phyloP scores from a whole-genome alignment of 306 rosid genomes.

The Rosa persica region DNA sequence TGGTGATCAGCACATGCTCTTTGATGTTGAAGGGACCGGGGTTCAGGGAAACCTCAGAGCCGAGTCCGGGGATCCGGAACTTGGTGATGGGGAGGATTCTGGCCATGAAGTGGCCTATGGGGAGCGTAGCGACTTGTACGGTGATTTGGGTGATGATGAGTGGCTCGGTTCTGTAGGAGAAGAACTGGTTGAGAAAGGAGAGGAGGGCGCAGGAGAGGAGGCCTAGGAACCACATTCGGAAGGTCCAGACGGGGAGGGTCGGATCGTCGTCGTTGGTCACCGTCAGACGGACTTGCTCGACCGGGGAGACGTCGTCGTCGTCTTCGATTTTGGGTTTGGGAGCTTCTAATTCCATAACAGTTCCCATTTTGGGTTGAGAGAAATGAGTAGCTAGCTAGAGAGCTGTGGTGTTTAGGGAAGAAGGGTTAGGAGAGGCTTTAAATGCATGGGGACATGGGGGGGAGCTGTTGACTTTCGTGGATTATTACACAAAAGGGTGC shows the following conservation, averaged over 20 bases:
- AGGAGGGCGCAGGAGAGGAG: conserved; percentile 53
- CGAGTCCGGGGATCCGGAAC: conserved; percentile 47
- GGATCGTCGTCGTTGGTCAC: conserved; percentile 65
- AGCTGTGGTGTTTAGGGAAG: no score
- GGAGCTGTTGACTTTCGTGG: no score
- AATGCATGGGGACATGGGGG: no score
- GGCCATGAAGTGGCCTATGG: conserved; percentile 67
- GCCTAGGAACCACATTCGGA: conserved; percentile 81
- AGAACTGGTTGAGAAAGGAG: conserved; percentile 72
- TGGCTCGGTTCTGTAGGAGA: conserved; percentile 63
- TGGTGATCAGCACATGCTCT: conserved; percentile 70
- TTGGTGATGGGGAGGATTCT: conserved; percentile 38
- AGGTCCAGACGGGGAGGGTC: conserved; percentile 68
- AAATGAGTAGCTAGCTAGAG: neutral
- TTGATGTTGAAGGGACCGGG: conserved; percentile 81
- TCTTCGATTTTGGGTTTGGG: neutral
- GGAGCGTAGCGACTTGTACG: conserved; percentile 58
- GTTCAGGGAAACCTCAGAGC: conserved; percentile 42
- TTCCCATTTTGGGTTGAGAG: conserved; percentile 2
- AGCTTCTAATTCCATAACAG: neutral
- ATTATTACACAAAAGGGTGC: no score
- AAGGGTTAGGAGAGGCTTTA: no score
- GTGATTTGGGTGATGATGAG: conserved; percentile 63
- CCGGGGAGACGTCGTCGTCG: conserved; percentile 51
- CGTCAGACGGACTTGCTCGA: conserved; percentile 65